Evolutionary conservation across 1,139 yeast species (phyloP).

Genomic region (Pichia sp.): DNA sequence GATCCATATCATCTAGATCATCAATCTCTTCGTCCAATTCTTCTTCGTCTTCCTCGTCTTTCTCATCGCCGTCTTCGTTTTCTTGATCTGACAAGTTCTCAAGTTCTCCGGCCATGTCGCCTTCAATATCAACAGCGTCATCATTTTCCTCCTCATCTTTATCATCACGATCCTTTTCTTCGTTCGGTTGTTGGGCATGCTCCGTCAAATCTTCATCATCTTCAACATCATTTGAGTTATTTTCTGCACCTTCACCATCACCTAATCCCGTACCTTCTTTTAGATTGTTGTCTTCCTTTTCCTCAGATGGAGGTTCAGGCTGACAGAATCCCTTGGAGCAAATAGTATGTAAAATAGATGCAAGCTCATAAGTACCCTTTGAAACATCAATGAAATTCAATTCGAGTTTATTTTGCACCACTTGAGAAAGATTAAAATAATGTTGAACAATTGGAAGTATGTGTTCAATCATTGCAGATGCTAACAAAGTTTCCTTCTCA

Average conservation of each 20-base stretch:
- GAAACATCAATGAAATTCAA: constrained; percentile 43
- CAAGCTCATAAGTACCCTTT: constrained; percentile 53
- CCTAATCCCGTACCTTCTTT: constrained; percentile 94
- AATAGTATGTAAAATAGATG: constrained; percentile 49
- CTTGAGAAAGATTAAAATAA: constrained; percentile 38
- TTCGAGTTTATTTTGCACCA: constrained; percentile 35
- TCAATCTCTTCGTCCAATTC: constrained; percentile 87
- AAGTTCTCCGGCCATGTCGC: constrained; percentile 91
- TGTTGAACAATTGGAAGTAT: constrained; percentile 51
- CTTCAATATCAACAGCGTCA: constrained; percentile 89
- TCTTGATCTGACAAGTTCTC: constrained; percentile 65
- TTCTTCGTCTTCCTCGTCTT: constrained; percentile 41
- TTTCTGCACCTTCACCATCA: constrained; percentile 86
- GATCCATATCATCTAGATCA: constrained; percentile 83
- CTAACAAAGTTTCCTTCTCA: constrained; percentile 25
- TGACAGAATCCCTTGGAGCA: constrained; percentile 91
- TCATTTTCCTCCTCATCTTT: constrained; percentile 57
- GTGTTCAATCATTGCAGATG: constrained; percentile 34
- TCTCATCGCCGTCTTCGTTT: constrained; percentile 44
- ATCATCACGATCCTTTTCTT: constrained; percentile 61
- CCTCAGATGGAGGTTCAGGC: constrained; percentile 73
- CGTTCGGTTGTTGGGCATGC: constrained; percentile 78
- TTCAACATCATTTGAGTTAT: constrained; percentile 76
- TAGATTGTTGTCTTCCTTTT: constrained; percentile 52
- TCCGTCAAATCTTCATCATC: constrained; percentile 90